These are phyloP conservation scores for Boletus pseudo-olivaceus DNA, from an alignment of 768 basidiomycete species.

Conservation along the genomic window DNA sequence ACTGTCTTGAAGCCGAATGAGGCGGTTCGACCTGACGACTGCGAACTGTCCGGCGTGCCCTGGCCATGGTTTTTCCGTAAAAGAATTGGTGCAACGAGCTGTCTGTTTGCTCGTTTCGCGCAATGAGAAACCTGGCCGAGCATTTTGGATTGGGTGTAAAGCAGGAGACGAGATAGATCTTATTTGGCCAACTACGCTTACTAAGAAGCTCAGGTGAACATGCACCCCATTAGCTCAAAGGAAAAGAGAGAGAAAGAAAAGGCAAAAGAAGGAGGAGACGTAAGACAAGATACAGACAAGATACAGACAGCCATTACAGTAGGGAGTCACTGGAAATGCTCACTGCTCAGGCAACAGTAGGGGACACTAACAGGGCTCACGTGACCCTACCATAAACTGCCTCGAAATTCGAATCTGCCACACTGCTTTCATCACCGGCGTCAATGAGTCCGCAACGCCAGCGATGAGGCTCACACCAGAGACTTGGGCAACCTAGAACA, in stretches of 20 bases:
- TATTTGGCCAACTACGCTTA: no score
- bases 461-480: neutral
- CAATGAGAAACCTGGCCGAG: slow-evolving; percentile 15
- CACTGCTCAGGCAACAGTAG: no score
- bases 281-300: no score
- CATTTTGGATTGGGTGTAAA: slow-evolving; percentile 8
- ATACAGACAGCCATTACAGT: no score
- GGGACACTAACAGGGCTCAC: neutral
- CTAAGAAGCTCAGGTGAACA: no score
- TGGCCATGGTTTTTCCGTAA: slow-evolving; percentile 24
- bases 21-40: slow-evolving; percentile 45
- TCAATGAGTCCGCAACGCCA: neutral
- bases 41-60: slow-evolving; percentile 4
- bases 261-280: no score
- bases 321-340: no score
- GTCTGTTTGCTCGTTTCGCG: slow-evolving; percentile 12
- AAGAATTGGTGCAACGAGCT: slow-evolving; percentile 6
- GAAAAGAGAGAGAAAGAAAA: no score
- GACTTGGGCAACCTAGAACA: neutral
- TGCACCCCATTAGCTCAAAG: no score
- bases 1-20: slow-evolving; percentile 95
- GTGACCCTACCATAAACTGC: neutral
- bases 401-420: no score
- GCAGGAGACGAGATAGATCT: no score
- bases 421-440: neutral